A percentile compares a stretch with the other conserved stretches of the same genome.
phyloP scores from a whole-genome alignment of 257 asterid species.

The Fraxinus pennsylvanica region DNA sequence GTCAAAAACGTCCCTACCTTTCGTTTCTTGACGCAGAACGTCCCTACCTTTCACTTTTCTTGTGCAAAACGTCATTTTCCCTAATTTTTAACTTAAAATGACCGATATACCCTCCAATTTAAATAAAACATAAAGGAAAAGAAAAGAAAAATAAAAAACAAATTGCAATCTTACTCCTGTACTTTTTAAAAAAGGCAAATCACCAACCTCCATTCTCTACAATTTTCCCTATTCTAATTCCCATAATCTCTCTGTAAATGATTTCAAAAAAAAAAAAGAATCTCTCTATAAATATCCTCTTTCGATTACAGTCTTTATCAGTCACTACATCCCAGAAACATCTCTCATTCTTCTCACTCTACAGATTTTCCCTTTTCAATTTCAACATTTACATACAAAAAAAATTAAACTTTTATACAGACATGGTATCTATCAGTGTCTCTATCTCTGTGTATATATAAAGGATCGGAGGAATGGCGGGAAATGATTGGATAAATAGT shows the following conservation, averaged over 20 bases:
- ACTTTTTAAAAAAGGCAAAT: no score
- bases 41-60: no score
- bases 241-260: background rate
- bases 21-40: no score
- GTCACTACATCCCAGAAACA: background rate
- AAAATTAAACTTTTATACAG: background rate
- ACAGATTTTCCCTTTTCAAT: background rate
- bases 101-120: no score
- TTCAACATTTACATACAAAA: background rate
- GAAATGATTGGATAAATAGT: slow-evolving; percentile 95
- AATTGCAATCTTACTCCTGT: no score
- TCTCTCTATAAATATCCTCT: background rate
- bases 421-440: background rate
- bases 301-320: background rate
- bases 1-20: no score
- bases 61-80: no score
- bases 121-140: no score
- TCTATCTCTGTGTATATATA: background rate
- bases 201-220: no score
- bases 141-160: no score
- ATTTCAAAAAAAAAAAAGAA: background rate
- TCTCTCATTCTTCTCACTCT: background rate
- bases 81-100: no score
- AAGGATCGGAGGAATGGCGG: slow-evolving; percentile 61
- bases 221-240: background rate